Base-by-base conservation (phyloP, 176 grass and related monocot genomes). In the Echinochloa phyllopogon region DNA sequence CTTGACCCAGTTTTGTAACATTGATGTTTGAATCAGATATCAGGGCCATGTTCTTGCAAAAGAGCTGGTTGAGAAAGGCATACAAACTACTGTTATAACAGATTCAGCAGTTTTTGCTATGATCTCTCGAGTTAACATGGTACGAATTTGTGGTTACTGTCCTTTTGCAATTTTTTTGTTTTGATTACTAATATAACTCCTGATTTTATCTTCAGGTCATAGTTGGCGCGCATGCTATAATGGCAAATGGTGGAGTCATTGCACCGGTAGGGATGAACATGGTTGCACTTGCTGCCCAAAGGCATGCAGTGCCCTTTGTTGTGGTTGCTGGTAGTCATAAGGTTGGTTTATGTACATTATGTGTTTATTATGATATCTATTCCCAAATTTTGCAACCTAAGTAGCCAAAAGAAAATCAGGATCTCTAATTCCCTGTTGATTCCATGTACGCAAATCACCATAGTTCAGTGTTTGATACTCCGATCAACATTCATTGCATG, bases 101-200 rank as follows among this genome's bases (percentile, higher is more conserved):
- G 96, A 99, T 85, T 98, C 96, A 21, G 93, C 96, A 42, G 86
- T 99, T 90, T 99, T 96, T 94, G 96, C 96, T 24, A 99, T 96
- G 93, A 99, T 99, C 62, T 99, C 96, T 33, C 85, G 93, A 86
- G 96, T 99, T 85, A 99, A 99, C 83, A 99, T 99, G 96, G 96
- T 99, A 98, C 49, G 59, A 62, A 7, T 20, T 1, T 23, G 50
- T 13, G 24, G 61, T 83, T 13, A 51, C 29, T 71, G 77, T 83
- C 82, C 7, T 40, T 87, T 10, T 50, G 14, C 68, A 60, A 24
- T 49, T 62, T 83, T 10, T 55, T 69, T 55, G 57, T 83, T 82
- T 90, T 60, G 55, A 25, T 59, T 90, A 24, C 5, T 69, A 69
- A 21, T 78, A 48, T 52, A 76, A 64, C 24, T 67, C 27, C 27